These are phyloP conservation scores for Puccinia hordei DNA, from an alignment of 1,284 basidiomycete species.

Conservation along the genomic window DNA sequence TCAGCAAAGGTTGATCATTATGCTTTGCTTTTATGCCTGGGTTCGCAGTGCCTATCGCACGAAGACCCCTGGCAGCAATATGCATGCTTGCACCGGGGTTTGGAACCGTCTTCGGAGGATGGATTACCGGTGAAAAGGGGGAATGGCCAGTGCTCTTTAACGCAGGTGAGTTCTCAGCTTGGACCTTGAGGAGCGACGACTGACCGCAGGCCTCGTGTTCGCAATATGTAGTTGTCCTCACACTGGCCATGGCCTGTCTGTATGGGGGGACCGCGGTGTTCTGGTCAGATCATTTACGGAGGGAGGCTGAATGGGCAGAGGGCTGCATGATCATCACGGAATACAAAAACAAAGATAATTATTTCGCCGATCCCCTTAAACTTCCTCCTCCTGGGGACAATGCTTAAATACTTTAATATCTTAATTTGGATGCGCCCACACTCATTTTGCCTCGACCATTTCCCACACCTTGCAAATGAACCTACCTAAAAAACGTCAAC, in stretches of 20 bases:
- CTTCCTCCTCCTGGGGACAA: neutral
- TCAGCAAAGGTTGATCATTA: too few species aligned
- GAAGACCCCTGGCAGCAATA: conserved; percentile 11
- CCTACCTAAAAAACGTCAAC: too few species aligned
- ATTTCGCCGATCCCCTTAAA: neutral
- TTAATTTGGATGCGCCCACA: too few species aligned
- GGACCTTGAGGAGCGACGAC: neutral
- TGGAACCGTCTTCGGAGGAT: conserved; percentile 25
- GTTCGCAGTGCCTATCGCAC: conserved; percentile 1
- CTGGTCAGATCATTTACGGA: conserved; percentile 32
- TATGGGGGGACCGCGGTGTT: conserved; percentile 14
- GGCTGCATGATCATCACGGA: neutral
- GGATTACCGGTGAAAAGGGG: conserved; percentile 34
- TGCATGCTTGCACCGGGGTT: conserved; percentile 21
- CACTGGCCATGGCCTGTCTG: conserved; percentile 18
- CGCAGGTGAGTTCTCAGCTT: conserved; percentile 6
- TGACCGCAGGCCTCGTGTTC: neutral
- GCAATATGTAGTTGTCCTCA: conserved; percentile 3
- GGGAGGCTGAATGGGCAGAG: conserved; percentile 27
- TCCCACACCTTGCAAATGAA: too few species aligned
- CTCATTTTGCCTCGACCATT: too few species aligned
- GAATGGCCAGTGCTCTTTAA: conserved; percentile 39
- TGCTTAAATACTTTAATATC: neutral
- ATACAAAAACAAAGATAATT: neutral
- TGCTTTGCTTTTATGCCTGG: neutral